phyloP scores from a whole-genome alignment of 2,329 filamentous ascomycete species.

The Sclerotinia trifoliorum region DNA sequence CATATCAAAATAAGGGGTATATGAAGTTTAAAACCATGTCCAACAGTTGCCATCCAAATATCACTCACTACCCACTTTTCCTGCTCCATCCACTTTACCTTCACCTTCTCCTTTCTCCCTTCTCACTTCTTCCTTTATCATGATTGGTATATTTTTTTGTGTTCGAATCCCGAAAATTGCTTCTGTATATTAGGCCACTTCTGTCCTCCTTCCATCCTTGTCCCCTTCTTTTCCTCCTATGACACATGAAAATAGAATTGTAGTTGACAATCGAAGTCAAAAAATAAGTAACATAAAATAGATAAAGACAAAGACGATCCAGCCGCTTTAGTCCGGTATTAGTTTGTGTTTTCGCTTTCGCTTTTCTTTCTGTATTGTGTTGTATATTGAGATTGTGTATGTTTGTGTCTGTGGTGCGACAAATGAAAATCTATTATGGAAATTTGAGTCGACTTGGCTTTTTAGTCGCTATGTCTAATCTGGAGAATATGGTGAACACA shows the following conservation, averaged over 20 bases:
- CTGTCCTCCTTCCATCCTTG: neutral
- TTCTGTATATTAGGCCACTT: neutral
- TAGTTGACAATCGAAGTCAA: neutral
- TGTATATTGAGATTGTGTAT: neutral
- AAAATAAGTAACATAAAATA: neutral
- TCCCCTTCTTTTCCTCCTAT: neutral
- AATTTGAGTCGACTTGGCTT: neutral
- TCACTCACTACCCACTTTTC: neutral
- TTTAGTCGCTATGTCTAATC: neutral
- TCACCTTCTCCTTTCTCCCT: neutral
- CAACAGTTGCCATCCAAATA: too few species aligned
- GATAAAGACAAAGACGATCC: slow-evolving; percentile 4
- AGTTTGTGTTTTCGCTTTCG: slow-evolving; percentile 2
- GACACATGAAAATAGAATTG: neutral
- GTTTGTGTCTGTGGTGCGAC: neutral
- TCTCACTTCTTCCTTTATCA: neutral
- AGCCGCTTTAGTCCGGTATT: slow-evolving; percentile 8
- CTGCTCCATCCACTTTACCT: neutral
- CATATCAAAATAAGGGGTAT: too few species aligned
- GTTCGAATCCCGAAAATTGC: neutral
- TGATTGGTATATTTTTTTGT: slow-evolving; percentile 1
- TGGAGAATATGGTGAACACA: neutral
- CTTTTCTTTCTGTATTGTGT: neutral
- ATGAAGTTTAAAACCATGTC: too few species aligned
- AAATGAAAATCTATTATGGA: neutral